Evolutionary conservation across 108 stramenopile genomes (phyloP), one percentile per base, ranked within the genome.

Genomic region (Cyclotella baltica): DNA sequence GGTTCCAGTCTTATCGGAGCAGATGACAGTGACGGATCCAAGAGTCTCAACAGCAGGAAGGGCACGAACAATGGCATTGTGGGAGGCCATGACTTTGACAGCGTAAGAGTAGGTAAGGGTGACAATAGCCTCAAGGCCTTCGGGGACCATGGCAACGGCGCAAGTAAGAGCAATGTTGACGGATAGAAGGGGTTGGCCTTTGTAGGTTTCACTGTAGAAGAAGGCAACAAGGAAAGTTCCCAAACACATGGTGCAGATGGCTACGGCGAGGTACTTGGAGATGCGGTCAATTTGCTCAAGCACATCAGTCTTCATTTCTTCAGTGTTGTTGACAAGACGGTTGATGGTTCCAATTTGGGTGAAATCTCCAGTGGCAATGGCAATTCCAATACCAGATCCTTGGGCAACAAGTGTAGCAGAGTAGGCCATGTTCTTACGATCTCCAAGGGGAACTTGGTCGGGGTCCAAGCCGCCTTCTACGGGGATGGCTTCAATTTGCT

Each of bases 1-100:
- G 23, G 99, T 99, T 43, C 99, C 99, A 10, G 99, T 99, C 92
- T 99, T 99, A 86, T 99, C 99, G 31, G 93, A 92, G 92, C 97
- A 97, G 62, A 98, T 96, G 48, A 93, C 91, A 9, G 96, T 95
- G 11, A 95, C 96, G 72, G 92, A 94, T 72, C 99, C 99, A 69
- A 99, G 92, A 29, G 99, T 98, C 87, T 99, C 98, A 30, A 98
- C 97, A 6, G 98, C 94, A 59, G 97, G 95, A 65, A 97, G 91
- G 38, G 88, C 86, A 75, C 97, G 95, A 30, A 95, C 83, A 64
- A 97, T 91, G 53, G 97, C 96, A 75, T 98, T 97, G 33, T 85
- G 74, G 62, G 86, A 86, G 72, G 92, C 91, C 95, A 96, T 96
- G 63, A 90, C 92, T 35, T 59, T 30, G n/a, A 96, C 96, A 66